phyloP scores from a whole-genome alignment of 495 filamentous ascomycete genomes.

The Penicillium chermesinum region DNA sequence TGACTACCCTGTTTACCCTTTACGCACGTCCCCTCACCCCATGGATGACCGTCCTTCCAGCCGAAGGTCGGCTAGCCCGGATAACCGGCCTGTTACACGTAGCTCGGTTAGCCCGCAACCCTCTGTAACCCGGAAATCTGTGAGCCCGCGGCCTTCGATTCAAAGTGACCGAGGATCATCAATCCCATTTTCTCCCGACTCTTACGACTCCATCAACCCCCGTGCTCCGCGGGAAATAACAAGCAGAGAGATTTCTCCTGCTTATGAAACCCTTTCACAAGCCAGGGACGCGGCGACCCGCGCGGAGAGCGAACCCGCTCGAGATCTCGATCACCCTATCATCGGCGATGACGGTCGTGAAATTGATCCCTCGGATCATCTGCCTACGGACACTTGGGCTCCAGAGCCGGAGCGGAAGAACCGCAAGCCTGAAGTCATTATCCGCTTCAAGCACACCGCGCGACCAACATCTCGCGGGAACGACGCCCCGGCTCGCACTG shows the following conservation, averaged over 20 bases:
- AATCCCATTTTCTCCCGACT: conserved; percentile 84
- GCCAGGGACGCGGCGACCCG: conserved; percentile 35
- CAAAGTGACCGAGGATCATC: conserved; percentile 49
- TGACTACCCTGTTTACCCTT: conserved; percentile 30
- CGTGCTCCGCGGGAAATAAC: conserved; percentile 30
- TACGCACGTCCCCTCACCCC: conserved; percentile 32
- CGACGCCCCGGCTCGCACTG: conserved; percentile 10
- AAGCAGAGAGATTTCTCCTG: conserved; percentile 27
- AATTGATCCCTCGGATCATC: conserved; percentile 88
- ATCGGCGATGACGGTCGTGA: conserved; percentile 79
- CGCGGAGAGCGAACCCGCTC: conserved; percentile 29
- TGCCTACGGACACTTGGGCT: conserved; percentile 87
- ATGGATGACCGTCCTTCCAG: conserved; percentile 22
- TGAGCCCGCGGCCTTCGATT: conserved; percentile 27
- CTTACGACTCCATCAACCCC: conserved; percentile 50
- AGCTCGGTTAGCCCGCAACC: conserved; percentile 21
- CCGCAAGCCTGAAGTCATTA: conserved; percentile 51
- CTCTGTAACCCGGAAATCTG: conserved; percentile 39
- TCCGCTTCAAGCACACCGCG: conserved; percentile 47
- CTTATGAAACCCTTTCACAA: conserved; percentile 42
- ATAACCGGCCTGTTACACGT: conserved; percentile 51
- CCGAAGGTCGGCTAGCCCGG: conserved; percentile 53
- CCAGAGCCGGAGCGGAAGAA: conserved; percentile 84
- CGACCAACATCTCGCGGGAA: conserved; percentile 24
- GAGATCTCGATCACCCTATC: conserved; percentile 49